A percentile compares a stretch with the other conserved stretches of the same genome.
Conservation (phyloP, 1,139 yeast genomes). For the Geotrichum candidum region DNA sequence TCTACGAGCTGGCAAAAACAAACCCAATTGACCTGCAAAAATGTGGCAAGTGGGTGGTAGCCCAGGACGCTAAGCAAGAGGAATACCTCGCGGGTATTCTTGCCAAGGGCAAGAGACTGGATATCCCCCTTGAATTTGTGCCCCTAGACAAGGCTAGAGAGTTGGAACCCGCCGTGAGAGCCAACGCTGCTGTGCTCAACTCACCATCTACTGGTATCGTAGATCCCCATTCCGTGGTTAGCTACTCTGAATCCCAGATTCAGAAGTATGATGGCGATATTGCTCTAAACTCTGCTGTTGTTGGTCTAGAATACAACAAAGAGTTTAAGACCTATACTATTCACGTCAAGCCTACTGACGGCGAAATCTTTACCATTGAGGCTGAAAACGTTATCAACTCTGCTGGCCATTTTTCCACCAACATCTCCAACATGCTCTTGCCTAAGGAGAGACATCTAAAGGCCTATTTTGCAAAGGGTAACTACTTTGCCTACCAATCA, state of each 20-base stretch:
- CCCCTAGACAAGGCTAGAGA: conserved; percentile 40
- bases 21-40: conserved; percentile 51
- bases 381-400: conserved; percentile 61
- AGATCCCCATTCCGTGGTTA: conserved; percentile 70
- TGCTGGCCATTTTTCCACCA: conserved; percentile 73
- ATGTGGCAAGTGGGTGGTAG: conserved; percentile 84
- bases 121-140: conserved; percentile 56
- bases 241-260: conserved; percentile 50
- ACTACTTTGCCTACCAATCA: conserved; percentile 57
- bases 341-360: conserved; percentile 17
- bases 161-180: conserved; percentile 62
- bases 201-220: conserved; percentile 87
- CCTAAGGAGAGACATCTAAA: conserved; percentile 56
- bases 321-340: conserved; percentile 18
- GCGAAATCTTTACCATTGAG: conserved; percentile 43
- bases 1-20: conserved; percentile 49
- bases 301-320: conserved; percentile 37
- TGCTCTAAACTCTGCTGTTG: conserved; percentile 56
- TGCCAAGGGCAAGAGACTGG: conserved; percentile 42
- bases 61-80: conserved; percentile 61
- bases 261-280: conserved; percentile 57
- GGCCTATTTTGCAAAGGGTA: conserved; percentile 76
- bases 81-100: conserved; percentile 52
- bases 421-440: conserved; percentile 58
- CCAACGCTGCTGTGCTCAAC: conserved; percentile 53